phyloP scores from a whole-genome alignment of 495 filamentous ascomycete genomes.

The Staphylotrichum longicolle region DNA sequence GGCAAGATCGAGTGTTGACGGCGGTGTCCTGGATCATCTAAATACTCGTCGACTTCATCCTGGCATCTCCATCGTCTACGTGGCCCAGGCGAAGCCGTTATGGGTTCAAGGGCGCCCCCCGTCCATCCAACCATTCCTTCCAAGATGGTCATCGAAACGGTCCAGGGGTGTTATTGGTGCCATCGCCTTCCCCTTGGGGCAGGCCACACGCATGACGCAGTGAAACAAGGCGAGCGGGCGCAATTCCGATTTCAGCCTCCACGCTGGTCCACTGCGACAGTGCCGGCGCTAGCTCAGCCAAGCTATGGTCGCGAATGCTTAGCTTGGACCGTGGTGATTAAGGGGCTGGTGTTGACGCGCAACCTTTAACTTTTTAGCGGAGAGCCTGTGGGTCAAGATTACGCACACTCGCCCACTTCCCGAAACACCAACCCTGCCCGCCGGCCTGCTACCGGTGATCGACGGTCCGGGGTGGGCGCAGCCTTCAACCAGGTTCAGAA shows the following conservation, averaged over 20 bases:
- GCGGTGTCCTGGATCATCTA: neutral
- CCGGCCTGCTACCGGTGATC: neutral
- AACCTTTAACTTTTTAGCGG: neutral
- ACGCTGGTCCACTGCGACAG: too few species aligned
- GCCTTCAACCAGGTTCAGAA: neutral
- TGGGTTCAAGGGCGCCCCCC: neutral
- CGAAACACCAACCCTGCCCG: neutral
- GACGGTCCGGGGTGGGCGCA: neutral
- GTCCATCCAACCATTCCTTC: slow-evolving; percentile 1
- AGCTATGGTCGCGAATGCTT: neutral
- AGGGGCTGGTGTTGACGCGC: neutral
- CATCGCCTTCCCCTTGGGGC: neutral
- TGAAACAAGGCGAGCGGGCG: neutral
- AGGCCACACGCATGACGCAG: neutral
- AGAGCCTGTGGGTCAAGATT: neutral
- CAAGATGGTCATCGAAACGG: neutral
- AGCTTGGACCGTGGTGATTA: neutral
- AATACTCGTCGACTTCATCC: neutral
- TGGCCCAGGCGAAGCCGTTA: neutral
- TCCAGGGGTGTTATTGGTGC: neutral
- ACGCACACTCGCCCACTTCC: slow-evolving; percentile 10
- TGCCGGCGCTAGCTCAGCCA: slow-evolving; percentile 2
- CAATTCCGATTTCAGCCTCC: neutral
- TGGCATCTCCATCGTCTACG: neutral
- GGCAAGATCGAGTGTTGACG: neutral